Conservation (phyloP, 805 yeast species). For the Kuraishia piskuri region DNA sequence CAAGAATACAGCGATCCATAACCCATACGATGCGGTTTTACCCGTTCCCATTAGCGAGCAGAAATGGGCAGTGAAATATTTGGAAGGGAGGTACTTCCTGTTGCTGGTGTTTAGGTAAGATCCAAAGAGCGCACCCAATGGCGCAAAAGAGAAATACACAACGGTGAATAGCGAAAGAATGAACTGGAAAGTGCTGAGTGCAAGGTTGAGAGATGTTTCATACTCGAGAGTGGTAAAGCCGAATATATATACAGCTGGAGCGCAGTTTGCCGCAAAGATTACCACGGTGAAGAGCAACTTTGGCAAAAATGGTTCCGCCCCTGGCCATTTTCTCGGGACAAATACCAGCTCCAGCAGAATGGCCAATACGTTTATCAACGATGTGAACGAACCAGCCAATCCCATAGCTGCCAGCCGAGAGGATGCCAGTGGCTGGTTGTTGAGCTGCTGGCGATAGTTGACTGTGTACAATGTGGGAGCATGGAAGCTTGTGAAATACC, state of each 20-base stretch:
- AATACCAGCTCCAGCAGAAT: conserved; percentile 48
- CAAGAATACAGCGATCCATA: conserved; percentile 61
- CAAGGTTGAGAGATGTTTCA: conserved; percentile 25
- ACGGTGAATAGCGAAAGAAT: conserved; percentile 45
- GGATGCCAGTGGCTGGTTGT: conserved; percentile 55
- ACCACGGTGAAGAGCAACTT: conserved; percentile 35
- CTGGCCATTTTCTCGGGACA: conserved; percentile 69
- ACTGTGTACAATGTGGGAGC: conserved; percentile 60
- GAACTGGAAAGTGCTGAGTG: conserved; percentile 47
- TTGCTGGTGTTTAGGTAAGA: conserved; percentile 21
- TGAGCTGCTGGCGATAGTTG: conserved; percentile 39
- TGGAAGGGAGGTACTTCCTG: conserved; percentile 44
- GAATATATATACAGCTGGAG: conserved; percentile 49
- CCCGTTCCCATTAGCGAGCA: conserved; percentile 44
- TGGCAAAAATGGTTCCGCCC: conserved; percentile 49
- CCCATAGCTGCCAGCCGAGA: conserved; percentile 51
- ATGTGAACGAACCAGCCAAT: conserved; percentile 57
- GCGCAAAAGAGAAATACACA: conserved; percentile 50
- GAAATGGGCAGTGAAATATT: conserved; percentile 52
- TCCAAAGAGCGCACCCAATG: conserved; percentile 48
- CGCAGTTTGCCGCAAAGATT: conserved; percentile 33
- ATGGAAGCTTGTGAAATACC: conserved; percentile 69
- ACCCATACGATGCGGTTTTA: conserved; percentile 51
- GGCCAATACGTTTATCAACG: conserved; percentile 47
- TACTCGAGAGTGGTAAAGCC: conserved; percentile 25